phyloP scores from a whole-genome alignment of 1,139 yeast species.

The Hyphopichia buzzinii region DNA sequence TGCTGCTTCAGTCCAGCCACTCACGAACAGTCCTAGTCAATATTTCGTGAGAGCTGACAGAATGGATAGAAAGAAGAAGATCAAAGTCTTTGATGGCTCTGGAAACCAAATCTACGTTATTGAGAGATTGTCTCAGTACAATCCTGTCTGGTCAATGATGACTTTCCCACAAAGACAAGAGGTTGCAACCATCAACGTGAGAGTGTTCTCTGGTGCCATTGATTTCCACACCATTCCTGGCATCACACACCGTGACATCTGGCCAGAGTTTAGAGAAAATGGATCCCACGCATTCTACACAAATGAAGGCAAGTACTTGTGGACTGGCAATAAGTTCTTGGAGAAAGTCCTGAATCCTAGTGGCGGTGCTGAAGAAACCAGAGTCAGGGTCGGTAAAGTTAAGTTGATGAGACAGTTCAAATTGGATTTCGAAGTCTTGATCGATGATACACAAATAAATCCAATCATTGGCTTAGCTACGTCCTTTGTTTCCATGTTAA shows the following conservation, averaged over 20 bases:
- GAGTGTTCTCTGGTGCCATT: conserved; percentile 42
- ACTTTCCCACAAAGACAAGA: conserved; percentile 46
- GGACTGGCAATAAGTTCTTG: conserved; percentile 52
- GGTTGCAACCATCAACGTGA: conserved; percentile 52
- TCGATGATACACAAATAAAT: conserved; percentile 48
- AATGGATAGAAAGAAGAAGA: conserved; percentile 39
- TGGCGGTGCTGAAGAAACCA: conserved; percentile 53
- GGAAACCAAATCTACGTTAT: conserved; percentile 47
- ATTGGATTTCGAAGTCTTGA: conserved; percentile 56
- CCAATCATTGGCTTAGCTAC: conserved; percentile 53
- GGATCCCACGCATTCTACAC: conserved; percentile 45
- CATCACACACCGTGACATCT: conserved; percentile 43
- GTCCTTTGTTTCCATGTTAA: conserved; percentile 58
- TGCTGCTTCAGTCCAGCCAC: conserved; percentile 37
- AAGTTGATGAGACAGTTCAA: conserved; percentile 57
- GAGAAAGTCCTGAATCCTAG: conserved; percentile 54
- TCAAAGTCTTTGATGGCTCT: conserved; percentile 47
- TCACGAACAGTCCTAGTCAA: conserved; percentile 37
- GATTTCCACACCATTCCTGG: conserved; percentile 51
- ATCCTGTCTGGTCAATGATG: conserved; percentile 53
- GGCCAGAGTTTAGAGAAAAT: conserved; percentile 29
- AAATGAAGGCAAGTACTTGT: conserved; percentile 53
- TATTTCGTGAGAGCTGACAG: conserved; percentile 50
- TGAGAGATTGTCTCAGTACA: conserved; percentile 49
- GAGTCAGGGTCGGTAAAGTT: conserved; percentile 53